phyloP scores from a whole-genome alignment of 2,329 filamentous ascomycete genomes.

The Hypoxylon sp. region DNA sequence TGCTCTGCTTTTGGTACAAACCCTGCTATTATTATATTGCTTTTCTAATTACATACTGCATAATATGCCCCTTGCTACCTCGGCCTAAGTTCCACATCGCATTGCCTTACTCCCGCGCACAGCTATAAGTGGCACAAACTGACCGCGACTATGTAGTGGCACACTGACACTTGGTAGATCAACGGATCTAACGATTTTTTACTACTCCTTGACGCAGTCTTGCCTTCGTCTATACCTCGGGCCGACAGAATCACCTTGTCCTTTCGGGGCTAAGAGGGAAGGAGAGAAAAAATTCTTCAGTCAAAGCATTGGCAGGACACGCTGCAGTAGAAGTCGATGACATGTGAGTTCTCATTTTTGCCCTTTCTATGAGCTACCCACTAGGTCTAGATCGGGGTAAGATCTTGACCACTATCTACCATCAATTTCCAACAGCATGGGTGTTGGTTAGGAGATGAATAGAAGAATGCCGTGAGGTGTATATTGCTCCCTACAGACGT shows the following conservation, averaged over 20 bases:
- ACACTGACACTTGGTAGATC: conserved; percentile 18
- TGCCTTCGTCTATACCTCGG: conserved; percentile 24
- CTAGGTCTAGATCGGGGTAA: conserved; percentile 5
- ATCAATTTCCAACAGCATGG: conserved; percentile 24
- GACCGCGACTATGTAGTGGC: conserved; percentile 15
- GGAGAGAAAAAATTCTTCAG: background rate
- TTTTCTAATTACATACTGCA: conserved; percentile 33
- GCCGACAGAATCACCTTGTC: conserved; percentile 29
- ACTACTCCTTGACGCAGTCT: conserved; percentile 5
- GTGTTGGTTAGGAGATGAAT: conserved; percentile 18
- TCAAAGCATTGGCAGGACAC: conserved; percentile 10
- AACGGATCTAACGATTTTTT: conserved; percentile 9
- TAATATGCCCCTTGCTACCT: conserved; percentile 25
- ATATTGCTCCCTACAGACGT: conserved; percentile 18
- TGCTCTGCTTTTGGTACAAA: conserved; percentile 34
- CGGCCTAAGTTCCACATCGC: conserved; percentile 25
- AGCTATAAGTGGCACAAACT: conserved; percentile 26
- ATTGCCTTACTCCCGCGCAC: conserved; percentile 30
- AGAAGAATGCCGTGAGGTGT: conserved; percentile 10
- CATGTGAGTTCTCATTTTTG: conserved; percentile 3
- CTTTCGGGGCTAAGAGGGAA: conserved; percentile 20
- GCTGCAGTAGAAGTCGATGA: background rate
- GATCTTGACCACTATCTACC: conserved; percentile 12
- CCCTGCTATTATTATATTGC: conserved; percentile 41
- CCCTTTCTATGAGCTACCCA: conserved; percentile 4